Conservation (phyloP, 2,329 filamentous ascomycete species). For the Hyphodiscus sp. region DNA sequence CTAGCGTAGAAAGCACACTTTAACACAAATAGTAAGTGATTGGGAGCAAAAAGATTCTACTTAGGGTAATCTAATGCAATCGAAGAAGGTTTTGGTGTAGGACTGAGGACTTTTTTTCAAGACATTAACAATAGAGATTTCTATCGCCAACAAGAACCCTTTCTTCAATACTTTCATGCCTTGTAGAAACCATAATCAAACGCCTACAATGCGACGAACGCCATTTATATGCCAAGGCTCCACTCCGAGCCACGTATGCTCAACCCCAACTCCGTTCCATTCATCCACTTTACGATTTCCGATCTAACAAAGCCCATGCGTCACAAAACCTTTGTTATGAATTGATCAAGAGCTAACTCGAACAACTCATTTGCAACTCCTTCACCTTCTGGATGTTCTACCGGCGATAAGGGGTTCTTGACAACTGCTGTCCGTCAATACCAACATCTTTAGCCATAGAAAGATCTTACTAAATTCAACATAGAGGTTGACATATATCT, state of each 20-base stretch:
- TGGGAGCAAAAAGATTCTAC: too few species aligned
- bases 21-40: too few species aligned
- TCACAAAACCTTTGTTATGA: conserved; percentile 58
- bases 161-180: too few species aligned
- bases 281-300: neutral
- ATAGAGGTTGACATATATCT: conserved; percentile 97
- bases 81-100: too few species aligned
- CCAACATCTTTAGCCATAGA: conserved; percentile 8
- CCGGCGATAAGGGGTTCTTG: conserved; percentile 62
- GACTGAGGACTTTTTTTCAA: too few species aligned
- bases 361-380: conserved; percentile 68
- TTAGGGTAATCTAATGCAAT: too few species aligned
- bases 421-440: conserved; percentile 44
- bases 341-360: conserved; percentile 68
- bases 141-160: too few species aligned
- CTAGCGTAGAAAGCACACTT: too few species aligned
- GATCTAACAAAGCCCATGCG: neutral
- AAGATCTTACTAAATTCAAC: conserved; percentile 79
- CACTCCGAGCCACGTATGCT: neutral
- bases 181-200: conserved; percentile 9
- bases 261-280: neutral
- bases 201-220: conserved; percentile 19
- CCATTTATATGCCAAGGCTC: conserved; percentile 8
- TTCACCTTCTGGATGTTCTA: conserved; percentile 61
- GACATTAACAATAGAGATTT: too few species aligned